Evolutionary conservation across 2,329 filamentous ascomycete genomes (phyloP).

Genomic region (Colletotrichum aenigma): DNA sequence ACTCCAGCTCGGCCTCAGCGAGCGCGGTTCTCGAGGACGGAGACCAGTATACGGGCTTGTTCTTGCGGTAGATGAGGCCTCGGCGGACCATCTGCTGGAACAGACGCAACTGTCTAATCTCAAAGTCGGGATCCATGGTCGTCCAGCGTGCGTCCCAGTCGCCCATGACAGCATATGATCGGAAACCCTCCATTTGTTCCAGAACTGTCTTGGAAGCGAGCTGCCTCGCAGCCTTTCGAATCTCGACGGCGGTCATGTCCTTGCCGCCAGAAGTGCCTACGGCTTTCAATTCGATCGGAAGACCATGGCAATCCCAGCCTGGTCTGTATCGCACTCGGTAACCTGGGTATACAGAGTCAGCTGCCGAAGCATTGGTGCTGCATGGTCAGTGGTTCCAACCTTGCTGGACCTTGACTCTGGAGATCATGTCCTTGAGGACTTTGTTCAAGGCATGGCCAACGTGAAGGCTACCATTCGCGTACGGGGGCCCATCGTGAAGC

Average conservation of each 20-base stretch:
- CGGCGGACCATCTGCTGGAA: slow-evolving; percentile 77
- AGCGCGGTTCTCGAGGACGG: slow-evolving; percentile 79
- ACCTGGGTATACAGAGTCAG: slow-evolving; percentile 34
- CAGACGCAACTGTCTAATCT: slow-evolving; percentile 75
- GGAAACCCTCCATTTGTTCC: slow-evolving; percentile 76
- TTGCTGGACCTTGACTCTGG: slow-evolving; percentile 78
- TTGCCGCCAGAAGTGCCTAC: slow-evolving; percentile 61
- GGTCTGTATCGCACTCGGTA: slow-evolving; percentile 81
- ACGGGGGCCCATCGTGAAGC: slow-evolving; percentile 94
- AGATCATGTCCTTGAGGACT: slow-evolving; percentile 92
- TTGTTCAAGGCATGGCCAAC: slow-evolving; percentile 97
- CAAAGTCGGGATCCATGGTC: slow-evolving; percentile 79
- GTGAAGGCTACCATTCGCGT: slow-evolving; percentile 91
- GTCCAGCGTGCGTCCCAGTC: slow-evolving; percentile 80
- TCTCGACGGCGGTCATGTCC: slow-evolving; percentile 56
- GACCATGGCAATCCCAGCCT: slow-evolving; percentile 97
- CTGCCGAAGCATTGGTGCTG: background rate
- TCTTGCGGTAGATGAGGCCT: slow-evolving; percentile 76
- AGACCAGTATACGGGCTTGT: slow-evolving; percentile 88
- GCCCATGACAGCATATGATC: slow-evolving; percentile 77
- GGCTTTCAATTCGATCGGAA: slow-evolving; percentile 96
- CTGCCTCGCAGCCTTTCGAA: slow-evolving; percentile 67
- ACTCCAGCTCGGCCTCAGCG: slow-evolving; percentile 85
- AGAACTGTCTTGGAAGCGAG: slow-evolving; percentile 73
- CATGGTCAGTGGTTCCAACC: slow-evolving; percentile 40